A percentile compares a stretch with the other conserved stretches of the same genome.
Conservation (phyloP, 2,329 filamentous ascomycete species). For the Allantophomopsis cytisporea region DNA sequence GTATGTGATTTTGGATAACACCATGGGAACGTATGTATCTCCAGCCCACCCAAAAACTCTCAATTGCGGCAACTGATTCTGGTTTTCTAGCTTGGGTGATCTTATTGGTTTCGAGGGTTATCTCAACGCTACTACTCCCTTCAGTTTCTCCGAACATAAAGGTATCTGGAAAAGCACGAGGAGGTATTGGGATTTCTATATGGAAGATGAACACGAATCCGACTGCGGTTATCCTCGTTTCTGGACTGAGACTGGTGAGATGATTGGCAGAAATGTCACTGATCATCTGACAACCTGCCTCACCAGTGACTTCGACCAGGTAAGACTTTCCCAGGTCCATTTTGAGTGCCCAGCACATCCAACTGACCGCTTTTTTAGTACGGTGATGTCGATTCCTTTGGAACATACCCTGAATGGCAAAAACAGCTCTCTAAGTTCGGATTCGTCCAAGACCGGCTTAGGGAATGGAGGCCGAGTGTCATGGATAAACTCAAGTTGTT, state of each 20-base stretch:
- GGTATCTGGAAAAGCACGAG: conserved; percentile 39
- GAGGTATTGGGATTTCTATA: conserved; percentile 42
- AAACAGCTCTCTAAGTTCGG: conserved; percentile 51
- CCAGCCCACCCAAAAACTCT: neutral
- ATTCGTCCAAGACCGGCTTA: conserved; percentile 49
- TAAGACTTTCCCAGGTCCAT: conserved; percentile 2
- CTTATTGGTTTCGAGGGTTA: conserved; percentile 47
- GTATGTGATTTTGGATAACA: conserved; percentile 55
- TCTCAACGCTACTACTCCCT: conserved; percentile 43
- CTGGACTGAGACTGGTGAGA: conserved; percentile 42
- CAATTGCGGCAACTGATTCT: neutral
- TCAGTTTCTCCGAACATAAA: conserved; percentile 38
- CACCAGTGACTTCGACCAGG: conserved; percentile 46
- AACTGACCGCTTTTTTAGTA: conserved; percentile 24
- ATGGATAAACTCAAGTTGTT: conserved; percentile 42
- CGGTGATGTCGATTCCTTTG: conserved; percentile 48
- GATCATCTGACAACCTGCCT: conserved; percentile 38
- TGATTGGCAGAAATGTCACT: conserved; percentile 30
- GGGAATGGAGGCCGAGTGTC: conserved; percentile 47
- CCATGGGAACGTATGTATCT: conserved; percentile 30
- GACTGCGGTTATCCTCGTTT: conserved; percentile 45
- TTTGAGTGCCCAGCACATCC: neutral
- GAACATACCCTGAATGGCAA: conserved; percentile 48
- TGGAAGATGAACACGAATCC: conserved; percentile 36
- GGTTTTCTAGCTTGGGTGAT: conserved; percentile 33